Evolutionary conservation across 768 basidiomycete genomes (phyloP), one percentile per base, ranked within the genome.

Genomic region (Sarcodon aspratus): DNA sequence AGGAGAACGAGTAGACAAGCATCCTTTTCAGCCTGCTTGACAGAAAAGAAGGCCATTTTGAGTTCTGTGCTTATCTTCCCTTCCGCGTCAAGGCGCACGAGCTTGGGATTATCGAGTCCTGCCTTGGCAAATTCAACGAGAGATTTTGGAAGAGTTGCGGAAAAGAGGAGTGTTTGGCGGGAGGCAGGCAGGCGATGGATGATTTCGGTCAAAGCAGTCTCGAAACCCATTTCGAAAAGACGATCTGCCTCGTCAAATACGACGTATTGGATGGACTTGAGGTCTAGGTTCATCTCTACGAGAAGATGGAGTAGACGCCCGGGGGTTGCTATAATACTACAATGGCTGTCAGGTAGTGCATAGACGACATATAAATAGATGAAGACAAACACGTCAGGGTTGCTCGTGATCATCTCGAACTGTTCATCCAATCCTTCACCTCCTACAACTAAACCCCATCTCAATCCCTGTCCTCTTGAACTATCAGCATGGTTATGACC

Each of bases 41-140:
- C 79, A 11, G 82, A 82, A 63, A 97, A 91, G 70, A 98, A 98
- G 0, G 88, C 85, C 85, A 96, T 89, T 54, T 82, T 82, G 36
- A 99, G 77, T 61, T 98, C 96, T 0, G 83, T 67, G 59, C 91
- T 94, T 59, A 99, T 92, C 67, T 96, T 97, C 62, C 85, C 85
- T 62, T 99, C 96, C 5, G 90, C 82, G 58, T 99, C 96, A 32
- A 99, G 73, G n/a, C 96, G 85, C 17, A 98, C 84, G 36, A 99
- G 81, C 62, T 93, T 92, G 9, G 96, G 96, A 57, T 94, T 83
- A 54, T 83, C 79, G 15, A 99, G 71, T 36, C 96, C 96, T 27
- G 95, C 96, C 61, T 93, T 96, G n/a, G 96, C 93, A 61, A 99
- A 99, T 46, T 97, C 95, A 45, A 97, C 92, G 12, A 99, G 78